Percentiles rank a stretch among this genome's conserved stretches.
phyloP scores from a whole-genome alignment of 148 eudicot species.

The Amaranthus hypochondriacus region DNA sequence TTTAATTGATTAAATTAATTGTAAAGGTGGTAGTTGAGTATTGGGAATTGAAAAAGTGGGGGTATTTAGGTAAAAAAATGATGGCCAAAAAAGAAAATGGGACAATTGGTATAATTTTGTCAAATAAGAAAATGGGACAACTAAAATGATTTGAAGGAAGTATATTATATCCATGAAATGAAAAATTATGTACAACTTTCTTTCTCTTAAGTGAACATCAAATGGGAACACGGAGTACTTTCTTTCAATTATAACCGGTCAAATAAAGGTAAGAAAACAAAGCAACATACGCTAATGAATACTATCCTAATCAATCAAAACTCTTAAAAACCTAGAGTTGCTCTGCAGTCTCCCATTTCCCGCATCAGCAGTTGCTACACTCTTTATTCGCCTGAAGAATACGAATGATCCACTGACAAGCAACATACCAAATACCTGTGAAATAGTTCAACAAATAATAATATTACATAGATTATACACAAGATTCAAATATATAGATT shows the following conservation, averaged over 20 bases:
- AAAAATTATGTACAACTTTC: too few species aligned
- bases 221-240: background rate
- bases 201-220: too few species aligned
- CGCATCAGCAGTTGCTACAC: slow-evolving; percentile 15
- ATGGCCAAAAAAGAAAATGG: too few species aligned
- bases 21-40: too few species aligned
- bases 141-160: too few species aligned
- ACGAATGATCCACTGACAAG: slow-evolving; percentile 34
- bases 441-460: background rate
- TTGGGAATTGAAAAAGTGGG: too few species aligned
- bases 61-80: too few species aligned
- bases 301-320: background rate
- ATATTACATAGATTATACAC: background rate
- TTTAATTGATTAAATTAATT: too few species aligned
- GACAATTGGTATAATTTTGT: too few species aligned
- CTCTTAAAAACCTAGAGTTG: slow-evolving; percentile 21
- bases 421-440: slow-evolving; percentile 31
- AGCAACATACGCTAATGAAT: background rate
- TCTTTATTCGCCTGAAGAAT: slow-evolving; percentile 26
- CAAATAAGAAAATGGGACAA: too few species aligned
- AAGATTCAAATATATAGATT: background rate
- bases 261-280: background rate
- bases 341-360: slow-evolving; percentile 21
- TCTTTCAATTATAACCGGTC: background rate
- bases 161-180: too few species aligned